These are phyloP conservation scores for Rhodosporidiobolus odoratus DNA, from an alignment of 768 basidiomycete species.

Conservation along the genomic window DNA sequence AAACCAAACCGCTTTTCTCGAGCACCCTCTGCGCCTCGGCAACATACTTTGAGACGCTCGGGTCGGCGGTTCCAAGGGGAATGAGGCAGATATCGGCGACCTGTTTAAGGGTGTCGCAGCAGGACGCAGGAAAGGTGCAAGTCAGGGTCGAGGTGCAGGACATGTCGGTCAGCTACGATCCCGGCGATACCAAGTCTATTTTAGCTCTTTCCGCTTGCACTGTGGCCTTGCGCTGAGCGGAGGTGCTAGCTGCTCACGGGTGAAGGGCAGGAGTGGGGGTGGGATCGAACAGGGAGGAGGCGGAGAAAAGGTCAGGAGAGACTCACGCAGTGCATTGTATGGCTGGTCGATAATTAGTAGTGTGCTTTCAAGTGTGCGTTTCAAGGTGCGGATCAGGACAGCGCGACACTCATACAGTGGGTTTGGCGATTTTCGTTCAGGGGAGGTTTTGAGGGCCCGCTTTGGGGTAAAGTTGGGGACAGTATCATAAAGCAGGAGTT, in stretches of 20 bases:
- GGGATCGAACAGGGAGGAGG: background rate
- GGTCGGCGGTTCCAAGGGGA: conserved; percentile 69
- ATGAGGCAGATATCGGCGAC: conserved; percentile 85
- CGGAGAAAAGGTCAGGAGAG: background rate
- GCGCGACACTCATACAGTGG: too few species aligned
- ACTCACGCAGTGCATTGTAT: background rate
- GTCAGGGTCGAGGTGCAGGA: background rate
- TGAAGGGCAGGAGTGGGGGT: background rate
- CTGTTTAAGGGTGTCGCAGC: background rate
- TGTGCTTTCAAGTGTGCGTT: too few species aligned
- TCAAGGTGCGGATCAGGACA: background rate
- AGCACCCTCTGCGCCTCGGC: conserved; percentile 75
- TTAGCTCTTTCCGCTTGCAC: too few species aligned
- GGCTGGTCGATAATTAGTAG: too few species aligned
- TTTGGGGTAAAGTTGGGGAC: too few species aligned
- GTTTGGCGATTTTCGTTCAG: too few species aligned
- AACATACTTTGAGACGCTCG: conserved; percentile 54
- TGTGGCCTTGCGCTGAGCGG: too few species aligned
- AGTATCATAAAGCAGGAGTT: too few species aligned
- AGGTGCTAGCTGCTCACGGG: too few species aligned
- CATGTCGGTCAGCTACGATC: too few species aligned
- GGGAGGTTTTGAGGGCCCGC: too few species aligned
- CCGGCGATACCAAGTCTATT: too few species aligned
- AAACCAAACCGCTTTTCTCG: conserved; percentile 73
- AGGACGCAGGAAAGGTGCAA: background rate